Evolutionary conservation across 768 basidiomycete species (phyloP).

Genomic region (Pleurotus eryngii): DNA sequence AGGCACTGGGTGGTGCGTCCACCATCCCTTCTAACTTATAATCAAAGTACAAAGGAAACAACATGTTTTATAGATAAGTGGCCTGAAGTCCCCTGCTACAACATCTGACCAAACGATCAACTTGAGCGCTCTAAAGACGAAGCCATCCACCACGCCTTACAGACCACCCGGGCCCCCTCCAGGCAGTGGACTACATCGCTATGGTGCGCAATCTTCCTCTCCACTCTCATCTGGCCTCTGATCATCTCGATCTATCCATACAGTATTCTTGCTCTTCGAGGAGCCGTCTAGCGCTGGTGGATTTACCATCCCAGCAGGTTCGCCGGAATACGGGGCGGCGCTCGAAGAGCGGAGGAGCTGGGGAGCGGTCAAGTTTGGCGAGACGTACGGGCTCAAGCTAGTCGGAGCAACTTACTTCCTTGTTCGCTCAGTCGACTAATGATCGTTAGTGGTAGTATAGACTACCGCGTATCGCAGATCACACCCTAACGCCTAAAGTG

Average conservation of each 20-base stretch:
- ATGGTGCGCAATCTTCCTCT: conserved; percentile 35
- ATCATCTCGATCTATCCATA: background rate
- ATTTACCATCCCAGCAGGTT: conserved; percentile 39
- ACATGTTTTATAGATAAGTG: conserved; percentile 27
- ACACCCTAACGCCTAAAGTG: too few relatives aligned
- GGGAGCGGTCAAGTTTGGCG: conserved; percentile 52
- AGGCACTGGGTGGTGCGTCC: conserved; percentile 53
- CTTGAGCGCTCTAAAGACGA: conserved; percentile 36
- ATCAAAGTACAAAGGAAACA: too few relatives aligned
- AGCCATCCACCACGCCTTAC: conserved; percentile 51
- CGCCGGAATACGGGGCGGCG: conserved; percentile 42
- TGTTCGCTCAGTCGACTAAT: conserved; percentile 27
- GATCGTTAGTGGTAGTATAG: conserved; percentile 19
- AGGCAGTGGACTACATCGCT: conserved; percentile 54
- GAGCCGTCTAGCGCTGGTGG: conserved; percentile 39
- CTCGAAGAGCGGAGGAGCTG: conserved; percentile 47
- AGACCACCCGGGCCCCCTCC: conserved; percentile 53
- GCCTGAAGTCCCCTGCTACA: conserved; percentile 27
- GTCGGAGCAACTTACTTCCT: conserved; percentile 60
- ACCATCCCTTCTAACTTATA: background rate
- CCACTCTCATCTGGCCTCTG: background rate
- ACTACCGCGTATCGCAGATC: too few relatives aligned
- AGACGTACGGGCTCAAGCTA: conserved; percentile 47
- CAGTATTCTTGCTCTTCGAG: conserved; percentile 58
- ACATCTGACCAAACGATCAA: conserved; percentile 25